Evolutionary conservation across 225 moss, liverwort and hornwort species (phyloP).

Genomic region (Physcomitrellopsis africana): DNA sequence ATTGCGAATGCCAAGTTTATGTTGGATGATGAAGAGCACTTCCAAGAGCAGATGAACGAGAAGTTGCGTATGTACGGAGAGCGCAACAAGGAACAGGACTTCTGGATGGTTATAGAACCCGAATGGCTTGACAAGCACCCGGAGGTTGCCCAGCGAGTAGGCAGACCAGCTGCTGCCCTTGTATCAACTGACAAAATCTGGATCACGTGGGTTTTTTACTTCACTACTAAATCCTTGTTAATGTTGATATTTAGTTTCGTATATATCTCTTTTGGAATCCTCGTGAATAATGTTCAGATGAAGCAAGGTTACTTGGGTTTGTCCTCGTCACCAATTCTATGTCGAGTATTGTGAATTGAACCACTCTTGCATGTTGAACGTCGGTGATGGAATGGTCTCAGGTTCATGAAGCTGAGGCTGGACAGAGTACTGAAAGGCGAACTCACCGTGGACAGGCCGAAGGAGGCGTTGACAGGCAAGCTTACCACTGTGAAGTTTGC

Average conservation of each 20-base stretch:
- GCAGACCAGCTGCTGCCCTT: slow-evolving; percentile 57
- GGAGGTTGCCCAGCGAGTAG: slow-evolving; percentile 52
- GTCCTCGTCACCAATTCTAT: no score
- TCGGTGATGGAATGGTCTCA: neutral
- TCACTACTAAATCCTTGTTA: neutral
- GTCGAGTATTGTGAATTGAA: no score
- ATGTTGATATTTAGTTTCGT: neutral
- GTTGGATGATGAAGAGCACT: neutral
- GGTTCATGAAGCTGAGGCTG: slow-evolving; percentile 22
- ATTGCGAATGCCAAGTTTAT: slow-evolving; percentile 5
- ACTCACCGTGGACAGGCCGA: neutral
- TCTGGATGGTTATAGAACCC: neutral
- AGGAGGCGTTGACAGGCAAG: neutral
- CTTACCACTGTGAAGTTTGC: neutral
- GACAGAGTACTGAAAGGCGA: slow-evolving; percentile 61
- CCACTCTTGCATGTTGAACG: no score
- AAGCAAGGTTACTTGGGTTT: no score
- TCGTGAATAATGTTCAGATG: no score
- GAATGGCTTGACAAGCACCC: slow-evolving; percentile 41
- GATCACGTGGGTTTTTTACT: slow-evolving; percentile 56
- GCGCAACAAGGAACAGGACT: neutral
- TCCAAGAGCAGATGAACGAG: neutral
- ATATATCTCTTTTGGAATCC: no score
- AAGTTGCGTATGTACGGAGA: slow-evolving; percentile 2
- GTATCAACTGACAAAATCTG: slow-evolving; percentile 51